phyloP scores from a whole-genome alignment of 2,329 filamentous ascomycete genomes.

The Pyricularia pennisetigena region DNA sequence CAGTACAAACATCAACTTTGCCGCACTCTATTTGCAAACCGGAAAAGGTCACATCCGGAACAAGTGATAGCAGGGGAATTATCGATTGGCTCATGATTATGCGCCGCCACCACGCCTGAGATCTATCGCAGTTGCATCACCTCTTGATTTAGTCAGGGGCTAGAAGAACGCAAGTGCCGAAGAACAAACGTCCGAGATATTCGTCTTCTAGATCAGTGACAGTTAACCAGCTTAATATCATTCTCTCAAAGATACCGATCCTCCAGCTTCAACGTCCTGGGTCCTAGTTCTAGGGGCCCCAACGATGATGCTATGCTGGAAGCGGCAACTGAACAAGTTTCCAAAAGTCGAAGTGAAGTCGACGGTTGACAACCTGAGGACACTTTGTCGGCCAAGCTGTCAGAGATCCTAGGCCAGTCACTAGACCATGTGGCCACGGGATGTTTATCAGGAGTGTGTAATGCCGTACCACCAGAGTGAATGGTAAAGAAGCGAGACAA shows the following conservation, averaged over 20 bases:
- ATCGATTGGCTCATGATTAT: background rate
- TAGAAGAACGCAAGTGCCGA: background rate
- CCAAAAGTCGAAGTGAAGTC: background rate
- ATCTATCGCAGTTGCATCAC: background rate
- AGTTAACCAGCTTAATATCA: background rate
- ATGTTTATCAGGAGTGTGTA: background rate
- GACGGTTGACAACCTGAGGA: background rate
- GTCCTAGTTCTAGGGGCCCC: background rate
- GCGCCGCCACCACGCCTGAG: background rate
- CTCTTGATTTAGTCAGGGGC: background rate
- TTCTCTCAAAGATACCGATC: background rate
- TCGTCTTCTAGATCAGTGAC: background rate
- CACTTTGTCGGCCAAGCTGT: background rate
- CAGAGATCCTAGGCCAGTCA: background rate
- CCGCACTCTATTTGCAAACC: background rate
- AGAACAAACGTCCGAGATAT: background rate
- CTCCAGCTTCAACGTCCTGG: background rate
- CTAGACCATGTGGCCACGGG: background rate
- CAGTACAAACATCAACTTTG: background rate
- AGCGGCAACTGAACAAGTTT: background rate
- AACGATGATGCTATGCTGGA: background rate
- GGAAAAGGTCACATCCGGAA: slow-evolving; percentile 1
- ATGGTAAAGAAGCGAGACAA: background rate
- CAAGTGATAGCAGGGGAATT: background rate
- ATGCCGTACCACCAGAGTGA: background rate